Evolutionary conservation across 139 green algal genomes (phyloP).

Genomic region (Edaphochlamys debaryana): DNA sequence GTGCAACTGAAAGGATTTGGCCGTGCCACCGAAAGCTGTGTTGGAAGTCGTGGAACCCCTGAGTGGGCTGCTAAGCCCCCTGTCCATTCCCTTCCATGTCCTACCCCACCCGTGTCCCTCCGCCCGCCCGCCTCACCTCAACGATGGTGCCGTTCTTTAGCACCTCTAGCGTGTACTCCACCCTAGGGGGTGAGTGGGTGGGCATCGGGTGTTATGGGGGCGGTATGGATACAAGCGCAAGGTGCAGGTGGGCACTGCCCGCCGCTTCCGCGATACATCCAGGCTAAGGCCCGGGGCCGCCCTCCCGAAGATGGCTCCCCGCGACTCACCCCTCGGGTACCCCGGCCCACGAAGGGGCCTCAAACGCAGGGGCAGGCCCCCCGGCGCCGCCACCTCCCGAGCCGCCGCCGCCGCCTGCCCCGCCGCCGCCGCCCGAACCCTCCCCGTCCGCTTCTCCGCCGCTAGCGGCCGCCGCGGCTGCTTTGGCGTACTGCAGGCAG

Average conservation of each 20-base stretch:
- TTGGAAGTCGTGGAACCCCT: no score
- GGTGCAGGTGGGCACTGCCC: no score
- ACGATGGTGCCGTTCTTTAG: constrained; percentile 78
- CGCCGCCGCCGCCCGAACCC: background rate
- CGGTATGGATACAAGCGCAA: no score
- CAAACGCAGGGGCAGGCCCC: constrained; percentile 49
- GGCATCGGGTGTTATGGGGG: no score
- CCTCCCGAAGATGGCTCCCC: no score
- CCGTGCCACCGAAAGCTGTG: no score
- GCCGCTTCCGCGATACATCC: no score
- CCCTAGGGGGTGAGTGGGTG: constrained; percentile 38
- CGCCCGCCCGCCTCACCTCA: constrained; percentile 25
- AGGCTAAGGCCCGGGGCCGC: no score
- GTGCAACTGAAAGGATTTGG: no score
- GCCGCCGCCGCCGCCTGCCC: background rate
- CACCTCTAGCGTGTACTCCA: constrained; percentile 74
- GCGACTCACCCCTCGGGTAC: constrained; percentile 69
- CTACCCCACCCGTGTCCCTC: no score
- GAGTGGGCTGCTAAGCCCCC: no score
- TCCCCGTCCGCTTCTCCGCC: background rate
- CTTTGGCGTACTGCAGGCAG: background rate
- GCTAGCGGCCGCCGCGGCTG: background rate
- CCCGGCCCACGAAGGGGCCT: constrained; percentile 69
- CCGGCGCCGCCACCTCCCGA: background rate
- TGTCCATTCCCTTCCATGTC: no score